Evolutionary conservation across 768 basidiomycete genomes (phyloP), one percentile per base, ranked within the genome.

Genomic region (Termitomyces sp.): DNA sequence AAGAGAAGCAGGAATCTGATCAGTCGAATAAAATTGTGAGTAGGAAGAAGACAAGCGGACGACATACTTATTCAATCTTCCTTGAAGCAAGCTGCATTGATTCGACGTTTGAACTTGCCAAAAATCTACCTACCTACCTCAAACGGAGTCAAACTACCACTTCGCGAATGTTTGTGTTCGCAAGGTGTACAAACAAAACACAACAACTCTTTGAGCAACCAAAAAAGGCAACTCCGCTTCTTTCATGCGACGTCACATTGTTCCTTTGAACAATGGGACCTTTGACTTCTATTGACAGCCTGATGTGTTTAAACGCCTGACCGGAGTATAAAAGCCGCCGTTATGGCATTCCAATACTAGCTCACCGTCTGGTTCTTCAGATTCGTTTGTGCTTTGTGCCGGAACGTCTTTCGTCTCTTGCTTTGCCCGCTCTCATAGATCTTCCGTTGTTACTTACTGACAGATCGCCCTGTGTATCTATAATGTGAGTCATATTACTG

Each of bases 281-380:
- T 55, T 55, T 44, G 55, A 33, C 55, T 44, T 55, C 55, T 42
- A 55, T 55, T 55, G 55, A 55, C 18, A 18, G 28, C 7, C 55
- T 20, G 28, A 55, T 44, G 18, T 20, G 55, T n/a, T 33, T 32
- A 12, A 22, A 55, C 18, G 40, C 28, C 6, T 55, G 28, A 28
- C 55, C 40, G n/a, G 54, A 18, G 40, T 55, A 55, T 55, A 55
- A 55, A 55, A 28, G 28, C 32, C 28, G 39, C 42, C 11, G 18
- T n/a, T n/a, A 15, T 32, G 28, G n/a, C 9, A n/a, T 55, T 12
- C 12, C 28, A 20, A 50, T 50, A 18, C 49, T 9, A 42, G 38
- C 39, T 42, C 28, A n/a, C 42, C 39, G 39, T 33, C 55, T 33
- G 18, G 42, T n/a, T 44, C 12, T 20, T 20, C 55, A 44, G 40